Evolutionary conservation across 257 asterid genomes (phyloP).

Genomic region (Misopates orontium): DNA sequence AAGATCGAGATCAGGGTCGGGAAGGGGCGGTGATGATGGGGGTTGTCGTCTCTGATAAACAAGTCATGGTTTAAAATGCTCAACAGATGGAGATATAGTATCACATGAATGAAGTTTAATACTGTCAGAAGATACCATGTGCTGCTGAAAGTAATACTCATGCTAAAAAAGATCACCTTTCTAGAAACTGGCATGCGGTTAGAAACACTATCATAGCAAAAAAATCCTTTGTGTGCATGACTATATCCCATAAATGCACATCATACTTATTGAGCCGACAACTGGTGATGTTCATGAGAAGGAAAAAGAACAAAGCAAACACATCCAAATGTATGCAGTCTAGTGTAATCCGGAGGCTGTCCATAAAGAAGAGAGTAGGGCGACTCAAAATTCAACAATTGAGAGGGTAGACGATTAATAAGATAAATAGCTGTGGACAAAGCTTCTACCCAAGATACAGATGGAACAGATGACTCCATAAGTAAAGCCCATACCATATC

Average conservation of each 20-base stretch:
- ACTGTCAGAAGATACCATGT: background rate
- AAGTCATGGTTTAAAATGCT: slow-evolving; percentile 1
- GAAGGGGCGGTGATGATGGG: background rate
- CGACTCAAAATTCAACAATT: background rate
- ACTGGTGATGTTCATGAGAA: background rate
- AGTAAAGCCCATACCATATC: background rate
- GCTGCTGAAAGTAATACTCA: background rate
- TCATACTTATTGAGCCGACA: background rate
- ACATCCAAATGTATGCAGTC: background rate
- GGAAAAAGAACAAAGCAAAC: slow-evolving; percentile 4
- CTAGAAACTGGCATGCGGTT: background rate
- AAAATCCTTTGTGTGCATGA: background rate
- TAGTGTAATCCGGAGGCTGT: background rate
- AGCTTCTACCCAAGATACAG: background rate
- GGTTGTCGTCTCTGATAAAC: slow-evolving; percentile 1
- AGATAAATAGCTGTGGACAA: background rate
- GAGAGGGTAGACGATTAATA: too few relatives aligned
- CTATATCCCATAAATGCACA: slow-evolving; percentile 13
- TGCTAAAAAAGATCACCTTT: slow-evolving; percentile 8
- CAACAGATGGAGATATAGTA: too few relatives aligned
- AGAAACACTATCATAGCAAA: background rate
- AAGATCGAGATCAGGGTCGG: background rate
- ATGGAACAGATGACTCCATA: background rate
- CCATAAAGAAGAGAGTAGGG: background rate
- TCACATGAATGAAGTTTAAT: background rate